These are phyloP conservation scores for Discostella stelligeroides DNA, from an alignment of 108 stramenopile genomes.

Conservation along the genomic window DNA sequence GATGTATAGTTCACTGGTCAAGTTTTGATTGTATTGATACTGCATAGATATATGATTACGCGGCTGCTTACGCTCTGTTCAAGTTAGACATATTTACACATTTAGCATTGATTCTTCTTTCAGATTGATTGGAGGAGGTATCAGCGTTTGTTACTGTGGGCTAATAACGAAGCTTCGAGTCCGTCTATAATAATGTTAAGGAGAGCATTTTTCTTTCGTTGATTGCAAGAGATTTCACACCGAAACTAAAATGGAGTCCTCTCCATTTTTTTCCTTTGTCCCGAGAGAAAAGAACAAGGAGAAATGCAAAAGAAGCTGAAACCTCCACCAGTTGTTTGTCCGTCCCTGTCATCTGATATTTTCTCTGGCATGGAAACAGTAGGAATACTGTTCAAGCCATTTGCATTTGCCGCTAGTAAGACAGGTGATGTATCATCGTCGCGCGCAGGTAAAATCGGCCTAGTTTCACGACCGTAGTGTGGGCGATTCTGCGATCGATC, in stretches of 20 bases:
- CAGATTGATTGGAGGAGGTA: no score
- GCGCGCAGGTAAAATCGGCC: not conserved
- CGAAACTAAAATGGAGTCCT: not conserved
- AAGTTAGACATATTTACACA: no score
- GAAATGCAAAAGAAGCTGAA: conserved; percentile 53
- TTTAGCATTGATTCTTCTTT: no score
- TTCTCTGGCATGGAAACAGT: conserved; percentile 2
- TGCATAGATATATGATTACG: no score
- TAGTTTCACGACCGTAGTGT: not conserved
- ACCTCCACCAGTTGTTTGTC: conserved; percentile 9
- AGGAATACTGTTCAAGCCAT: not conserved
- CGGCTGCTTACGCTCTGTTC: no score
- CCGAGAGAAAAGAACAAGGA: conserved; percentile 44
- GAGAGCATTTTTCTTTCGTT: no score
- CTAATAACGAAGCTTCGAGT: no score
- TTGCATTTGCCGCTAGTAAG: not conserved
- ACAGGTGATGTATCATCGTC: not conserved
- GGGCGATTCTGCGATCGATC: conserved; percentile 6
- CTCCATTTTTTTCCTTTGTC: conserved; percentile 26
- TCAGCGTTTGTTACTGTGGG: no score
- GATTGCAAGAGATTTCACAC: not conserved
- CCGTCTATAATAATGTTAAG: no score
- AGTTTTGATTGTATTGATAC: no score
- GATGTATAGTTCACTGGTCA: no score
- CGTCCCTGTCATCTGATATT: not conserved